Percentiles rank a stretch among this genome's conserved stretches.
These are phyloP conservation scores for Viridothelium virens DNA, from an alignment of 495 filamentous ascomycete genomes.

Conservation along the genomic window DNA sequence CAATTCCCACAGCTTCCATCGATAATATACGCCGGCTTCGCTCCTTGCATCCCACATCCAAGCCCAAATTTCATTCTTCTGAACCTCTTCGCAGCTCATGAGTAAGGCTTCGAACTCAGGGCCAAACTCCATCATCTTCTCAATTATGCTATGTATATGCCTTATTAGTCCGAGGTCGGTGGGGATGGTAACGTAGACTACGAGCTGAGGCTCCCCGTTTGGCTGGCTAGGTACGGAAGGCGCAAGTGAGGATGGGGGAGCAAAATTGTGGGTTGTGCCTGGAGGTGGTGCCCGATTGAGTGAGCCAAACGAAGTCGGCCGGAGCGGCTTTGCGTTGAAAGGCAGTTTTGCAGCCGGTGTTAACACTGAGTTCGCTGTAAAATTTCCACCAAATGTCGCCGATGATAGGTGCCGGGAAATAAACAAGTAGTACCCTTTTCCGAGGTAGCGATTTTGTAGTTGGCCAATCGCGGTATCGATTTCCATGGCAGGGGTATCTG, in stretches of 20 bases:
- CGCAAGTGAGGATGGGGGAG: constrained; percentile 67
- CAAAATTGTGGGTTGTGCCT: constrained; percentile 62
- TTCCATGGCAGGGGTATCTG: constrained; percentile 75
- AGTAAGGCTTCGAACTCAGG: constrained; percentile 88
- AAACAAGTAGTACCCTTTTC: constrained; percentile 75
- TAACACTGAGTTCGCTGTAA: constrained; percentile 39
- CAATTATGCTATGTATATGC: constrained; percentile 82
- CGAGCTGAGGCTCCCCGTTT: constrained; percentile 41
- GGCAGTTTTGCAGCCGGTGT: constrained; percentile 50
- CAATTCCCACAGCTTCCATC: constrained; percentile 83
- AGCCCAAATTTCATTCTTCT: constrained; percentile 78
- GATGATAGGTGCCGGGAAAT: constrained; percentile 81
- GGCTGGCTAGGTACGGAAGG: constrained; percentile 31
- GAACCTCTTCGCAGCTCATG: constrained; percentile 74
- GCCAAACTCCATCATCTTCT: constrained; percentile 64
- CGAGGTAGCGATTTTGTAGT: constrained; percentile 80
- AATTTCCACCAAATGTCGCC: constrained; percentile 54
- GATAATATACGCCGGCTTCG: constrained; percentile 76
- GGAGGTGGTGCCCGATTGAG: constrained; percentile 52
- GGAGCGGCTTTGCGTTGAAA: constrained; percentile 75
- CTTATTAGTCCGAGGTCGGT: constrained; percentile 69
- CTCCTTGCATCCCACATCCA: constrained; percentile 90
- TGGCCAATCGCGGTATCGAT: constrained; percentile 73
- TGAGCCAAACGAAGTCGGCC: constrained; percentile 36
- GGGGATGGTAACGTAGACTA: constrained; percentile 70